Percentiles rank a stretch among this genome's conserved stretches.
Evolutionary conservation across 441 rosid species (phyloP).

Genomic region (Pelargonium australe): DNA sequence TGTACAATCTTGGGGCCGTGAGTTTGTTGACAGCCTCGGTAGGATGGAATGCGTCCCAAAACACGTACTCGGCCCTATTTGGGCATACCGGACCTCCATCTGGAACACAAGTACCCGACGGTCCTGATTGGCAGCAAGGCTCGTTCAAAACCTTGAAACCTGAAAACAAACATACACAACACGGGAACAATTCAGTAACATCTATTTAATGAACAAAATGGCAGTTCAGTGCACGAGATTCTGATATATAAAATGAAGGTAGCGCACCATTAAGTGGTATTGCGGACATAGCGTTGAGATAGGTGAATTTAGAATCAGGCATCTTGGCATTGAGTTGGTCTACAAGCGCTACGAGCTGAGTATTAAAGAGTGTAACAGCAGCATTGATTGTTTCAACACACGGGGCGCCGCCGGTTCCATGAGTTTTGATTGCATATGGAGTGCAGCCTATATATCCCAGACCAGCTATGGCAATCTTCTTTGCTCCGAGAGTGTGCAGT

Average conservation of each 20-base stretch:
- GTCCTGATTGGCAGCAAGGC: constrained; percentile 45
- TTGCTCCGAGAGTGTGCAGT: constrained; percentile 44
- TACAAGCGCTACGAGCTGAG: constrained; percentile 32
- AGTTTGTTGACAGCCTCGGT: constrained; percentile 37
- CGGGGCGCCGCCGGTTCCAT: constrained; percentile 22
- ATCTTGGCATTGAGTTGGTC: constrained; percentile 33
- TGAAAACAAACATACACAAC: constrained; percentile 14
- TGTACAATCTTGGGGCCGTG: constrained; percentile 25
- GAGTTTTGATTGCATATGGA: constrained; percentile 23
- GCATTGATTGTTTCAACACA: constrained; percentile 38
- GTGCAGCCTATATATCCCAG: constrained; percentile 46
- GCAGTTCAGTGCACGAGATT: not conserved
- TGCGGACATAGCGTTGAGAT: constrained; percentile 23
- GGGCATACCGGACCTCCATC: constrained; percentile 28
- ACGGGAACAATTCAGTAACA: too few species aligned
- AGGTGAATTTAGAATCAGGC: constrained; percentile 39
- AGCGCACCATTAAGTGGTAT: not conserved
- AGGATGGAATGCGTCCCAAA: constrained; percentile 55
- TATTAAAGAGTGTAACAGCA: constrained; percentile 39
- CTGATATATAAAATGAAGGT: too few species aligned
- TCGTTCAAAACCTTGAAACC: constrained; percentile 32
- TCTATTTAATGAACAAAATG: too few species aligned
- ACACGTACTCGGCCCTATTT: constrained; percentile 25
- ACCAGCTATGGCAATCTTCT: constrained; percentile 33
- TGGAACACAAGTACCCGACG: constrained; percentile 34